Evolutionary conservation across 2,329 filamentous ascomycete genomes (phyloP).

Genomic region (Hypoxylon sp.): DNA sequence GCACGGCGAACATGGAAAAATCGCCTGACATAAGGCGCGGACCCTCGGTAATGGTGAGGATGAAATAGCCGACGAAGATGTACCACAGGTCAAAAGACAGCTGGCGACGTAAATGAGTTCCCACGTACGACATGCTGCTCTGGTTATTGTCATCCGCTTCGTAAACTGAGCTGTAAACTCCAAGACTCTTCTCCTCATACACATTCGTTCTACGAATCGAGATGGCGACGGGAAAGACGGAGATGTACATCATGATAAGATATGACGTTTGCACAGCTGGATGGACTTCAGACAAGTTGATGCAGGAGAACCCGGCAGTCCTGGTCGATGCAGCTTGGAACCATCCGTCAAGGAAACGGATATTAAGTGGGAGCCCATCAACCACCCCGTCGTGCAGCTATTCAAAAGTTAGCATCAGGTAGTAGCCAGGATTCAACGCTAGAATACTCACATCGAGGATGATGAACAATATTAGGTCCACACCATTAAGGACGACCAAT

Average conservation of each 20-base stretch:
- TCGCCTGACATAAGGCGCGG: slow-evolving; percentile 67
- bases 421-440: background rate
- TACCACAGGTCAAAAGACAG: slow-evolving; percentile 98
- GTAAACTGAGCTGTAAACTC: slow-evolving; percentile 69
- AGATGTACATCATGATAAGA: slow-evolving; percentile 99
- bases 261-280: slow-evolving; percentile 94
- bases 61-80: slow-evolving; percentile 90
- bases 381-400: slow-evolving; percentile 78
- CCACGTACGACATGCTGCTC: slow-evolving; percentile 81
- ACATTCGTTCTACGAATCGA: slow-evolving; percentile 94
- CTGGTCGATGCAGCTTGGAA: slow-evolving; percentile 91
- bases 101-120: slow-evolving; percentile 89
- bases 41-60: slow-evolving; percentile 90
- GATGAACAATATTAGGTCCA: slow-evolving; percentile 91
- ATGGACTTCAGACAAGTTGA: slow-evolving; percentile 80
- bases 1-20: slow-evolving; percentile 73
- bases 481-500: slow-evolving; percentile 79
- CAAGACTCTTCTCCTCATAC: slow-evolving; percentile 89
- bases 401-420: slow-evolving; percentile 22
- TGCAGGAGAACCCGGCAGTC: slow-evolving; percentile 87
- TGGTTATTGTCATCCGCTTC: slow-evolving; percentile 62
- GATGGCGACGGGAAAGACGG: slow-evolving; percentile 95
- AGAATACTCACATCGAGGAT: slow-evolving; percentile 78
- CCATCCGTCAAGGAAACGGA: slow-evolving; percentile 82
- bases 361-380: slow-evolving; percentile 71